These are phyloP conservation scores for Phyllosticta paracitricarpa DNA, from an alignment of 2,329 filamentous ascomycete species.

Conservation along the genomic window DNA sequence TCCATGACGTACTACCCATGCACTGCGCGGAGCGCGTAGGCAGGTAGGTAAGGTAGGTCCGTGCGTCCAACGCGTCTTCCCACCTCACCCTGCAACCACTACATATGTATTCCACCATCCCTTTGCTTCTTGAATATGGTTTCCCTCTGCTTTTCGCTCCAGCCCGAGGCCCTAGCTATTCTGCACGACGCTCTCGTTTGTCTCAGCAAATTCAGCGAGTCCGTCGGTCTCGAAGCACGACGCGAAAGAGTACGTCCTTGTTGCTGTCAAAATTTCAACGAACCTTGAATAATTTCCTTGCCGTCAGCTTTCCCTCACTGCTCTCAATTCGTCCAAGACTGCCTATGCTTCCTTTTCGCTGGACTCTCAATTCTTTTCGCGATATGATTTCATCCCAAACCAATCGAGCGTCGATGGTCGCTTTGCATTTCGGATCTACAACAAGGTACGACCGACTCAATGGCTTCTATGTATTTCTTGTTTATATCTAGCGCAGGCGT, in stretches of 20 bases:
- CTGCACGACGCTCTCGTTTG: constrained; percentile 66
- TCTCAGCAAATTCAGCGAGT: constrained; percentile 69
- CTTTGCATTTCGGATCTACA: constrained; percentile 68
- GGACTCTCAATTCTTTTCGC: constrained; percentile 59
- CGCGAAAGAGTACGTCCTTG: constrained; percentile 49
- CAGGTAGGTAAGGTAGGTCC: not conserved
- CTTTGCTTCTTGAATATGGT: constrained; percentile 26
- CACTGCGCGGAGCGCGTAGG: constrained; percentile 5
- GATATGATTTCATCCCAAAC: constrained; percentile 52
- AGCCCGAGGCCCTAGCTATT: constrained; percentile 59
- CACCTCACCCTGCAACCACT: not conserved
- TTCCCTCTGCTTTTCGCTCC: constrained; percentile 60
- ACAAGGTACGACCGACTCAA: constrained; percentile 41
- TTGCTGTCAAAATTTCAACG: constrained; percentile 12
- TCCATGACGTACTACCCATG: not conserved
- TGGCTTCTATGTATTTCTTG: not conserved
- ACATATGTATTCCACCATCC: not conserved
- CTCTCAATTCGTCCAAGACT: constrained; percentile 71
- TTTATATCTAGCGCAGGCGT: constrained; percentile 17
- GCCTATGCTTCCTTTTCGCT: constrained; percentile 67
- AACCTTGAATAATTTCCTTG: not conserved
- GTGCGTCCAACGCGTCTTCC: not conserved
- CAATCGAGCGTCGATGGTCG: constrained; percentile 31
- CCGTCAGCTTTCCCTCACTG: constrained; percentile 57
- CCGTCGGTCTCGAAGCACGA: constrained; percentile 63